Base-by-base conservation (phyloP, 2,329 filamentous ascomycete genomes). In the Pseudocercospora musae region DNA sequence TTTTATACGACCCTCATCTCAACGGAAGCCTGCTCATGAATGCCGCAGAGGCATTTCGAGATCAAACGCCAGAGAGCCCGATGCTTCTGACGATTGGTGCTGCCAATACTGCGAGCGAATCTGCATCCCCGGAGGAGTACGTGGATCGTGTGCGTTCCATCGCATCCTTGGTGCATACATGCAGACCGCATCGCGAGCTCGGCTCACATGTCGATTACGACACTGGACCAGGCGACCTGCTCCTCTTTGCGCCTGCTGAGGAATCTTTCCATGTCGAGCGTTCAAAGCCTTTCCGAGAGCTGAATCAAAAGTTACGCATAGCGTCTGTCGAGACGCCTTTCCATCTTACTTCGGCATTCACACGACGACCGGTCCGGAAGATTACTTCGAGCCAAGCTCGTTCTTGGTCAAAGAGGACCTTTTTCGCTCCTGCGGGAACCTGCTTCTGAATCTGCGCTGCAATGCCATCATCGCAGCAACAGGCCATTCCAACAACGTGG, bases 1-100 rank as follows among this genome's bases (percentile, higher is more conserved):
- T 86, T 64, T 72, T 87, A 8, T 89, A 85, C 85, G 86, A 89
- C 72, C 86, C 87, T 0, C 87, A 78, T 75, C 76, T 88, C 25
- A 84, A 88, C 71, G 78, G 81, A 29, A 79, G 81, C 0, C 68
- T 68, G 11, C 69, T 84, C 27, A 70, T 77, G 21, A 69, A 74
- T 20, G 78, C 82, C 52, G 67, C 85, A 48, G 69, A 72, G 25
- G 69, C 70, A 2, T 81, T 78, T 65, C 71, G 69, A 27, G 62
- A 69, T 44, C 68, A 64, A 57, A 57, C 65, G 23, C 48, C 49
- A 18, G 60, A 60, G 13, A 64, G 53, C 8, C 77, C 83, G 8
- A 78, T 78, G 21, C 67, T 85, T 50, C 72, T 87, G 20, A 67
- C 86, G 2, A 69, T 86, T 31, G 84, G 85, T 2, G 78, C 81